A percentile compares a stretch with the other conserved stretches of the same genome.
Evolutionary conservation across 805 yeast genomes (phyloP).

Genomic region (Kregervanrija pseudodelftensis): DNA sequence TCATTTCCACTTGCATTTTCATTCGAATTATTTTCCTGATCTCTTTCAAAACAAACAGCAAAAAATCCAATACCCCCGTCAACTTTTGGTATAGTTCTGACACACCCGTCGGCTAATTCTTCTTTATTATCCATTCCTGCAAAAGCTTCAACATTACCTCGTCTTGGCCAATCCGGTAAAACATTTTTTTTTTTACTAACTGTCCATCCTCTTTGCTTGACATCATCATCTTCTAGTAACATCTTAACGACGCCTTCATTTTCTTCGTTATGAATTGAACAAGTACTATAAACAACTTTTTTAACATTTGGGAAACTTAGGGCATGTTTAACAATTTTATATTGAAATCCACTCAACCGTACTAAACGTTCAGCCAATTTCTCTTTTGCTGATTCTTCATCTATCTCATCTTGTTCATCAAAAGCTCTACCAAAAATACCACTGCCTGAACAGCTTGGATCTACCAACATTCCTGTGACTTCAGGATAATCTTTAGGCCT

Average conservation of each 20-base stretch:
- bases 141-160: conserved; percentile 75
- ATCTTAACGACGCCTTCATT: conserved; percentile 88
- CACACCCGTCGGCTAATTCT: conserved; percentile 74
- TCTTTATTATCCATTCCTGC: conserved; percentile 39
- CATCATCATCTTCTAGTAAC: conserved; percentile 58
- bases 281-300: conserved; percentile 86
- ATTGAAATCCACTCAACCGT: conserved; percentile 81
- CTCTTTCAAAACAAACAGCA: conserved; percentile 81
- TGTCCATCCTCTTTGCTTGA: conserved; percentile 68
- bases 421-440: conserved; percentile 91
- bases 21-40: not conserved
- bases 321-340: conserved; percentile 83
- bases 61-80: conserved; percentile 99
- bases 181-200: conserved; percentile 54
- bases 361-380: conserved; percentile 49
- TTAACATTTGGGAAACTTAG: conserved; percentile 68
- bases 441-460: conserved; percentile 96
- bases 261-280: conserved; percentile 90
- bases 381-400: conserved; percentile 37
- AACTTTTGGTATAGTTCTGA: conserved; percentile 73
- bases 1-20: not conserved
- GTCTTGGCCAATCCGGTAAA: conserved; percentile 76
- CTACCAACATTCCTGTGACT: conserved; percentile 80
- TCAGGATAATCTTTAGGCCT: conserved; percentile 52
- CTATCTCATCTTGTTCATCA: conserved; percentile 35